A percentile compares a stretch with the other conserved stretches of the same genome.
These are phyloP conservation scores for Colletotrichum incanum DNA, from an alignment of 2,329 filamentous ascomycete species.

Conservation along the genomic window DNA sequence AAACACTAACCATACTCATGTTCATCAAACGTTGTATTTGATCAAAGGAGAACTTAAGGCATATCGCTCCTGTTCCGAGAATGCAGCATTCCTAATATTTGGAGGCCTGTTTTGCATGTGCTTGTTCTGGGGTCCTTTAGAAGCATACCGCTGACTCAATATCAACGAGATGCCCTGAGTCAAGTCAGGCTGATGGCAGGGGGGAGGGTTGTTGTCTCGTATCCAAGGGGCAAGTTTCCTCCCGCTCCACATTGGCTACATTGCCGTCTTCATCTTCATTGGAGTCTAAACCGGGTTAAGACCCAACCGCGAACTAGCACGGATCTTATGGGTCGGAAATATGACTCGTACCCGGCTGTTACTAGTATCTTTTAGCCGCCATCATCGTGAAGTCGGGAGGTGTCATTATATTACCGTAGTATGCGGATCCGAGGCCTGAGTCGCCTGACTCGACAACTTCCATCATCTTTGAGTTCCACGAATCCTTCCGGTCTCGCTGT, in stretches of 20 bases:
- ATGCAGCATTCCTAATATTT: neutral
- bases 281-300: neutral
- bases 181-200: neutral
- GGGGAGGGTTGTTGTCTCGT: neutral
- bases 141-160: neutral
- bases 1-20: too few relatives aligned
- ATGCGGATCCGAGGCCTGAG: neutral
- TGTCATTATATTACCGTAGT: neutral
- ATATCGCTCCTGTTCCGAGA: too few relatives aligned
- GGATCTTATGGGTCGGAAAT: neutral
- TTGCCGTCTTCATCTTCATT: too few relatives aligned
- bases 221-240: neutral
- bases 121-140: neutral
- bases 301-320: accelerated
- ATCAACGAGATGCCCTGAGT: neutral
- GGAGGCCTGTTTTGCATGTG: neutral
- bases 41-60: too few relatives aligned
- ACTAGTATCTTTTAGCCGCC: neutral
- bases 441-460: neutral
- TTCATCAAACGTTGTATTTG: neutral
- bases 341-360: neutral
- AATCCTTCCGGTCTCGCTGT: neutral
- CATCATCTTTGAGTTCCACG: neutral
- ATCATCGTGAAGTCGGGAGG: neutral
- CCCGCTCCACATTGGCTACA: neutral